These are phyloP conservation scores for Suillus luteus DNA, from an alignment of 768 basidiomycete genomes.

Conservation along the genomic window DNA sequence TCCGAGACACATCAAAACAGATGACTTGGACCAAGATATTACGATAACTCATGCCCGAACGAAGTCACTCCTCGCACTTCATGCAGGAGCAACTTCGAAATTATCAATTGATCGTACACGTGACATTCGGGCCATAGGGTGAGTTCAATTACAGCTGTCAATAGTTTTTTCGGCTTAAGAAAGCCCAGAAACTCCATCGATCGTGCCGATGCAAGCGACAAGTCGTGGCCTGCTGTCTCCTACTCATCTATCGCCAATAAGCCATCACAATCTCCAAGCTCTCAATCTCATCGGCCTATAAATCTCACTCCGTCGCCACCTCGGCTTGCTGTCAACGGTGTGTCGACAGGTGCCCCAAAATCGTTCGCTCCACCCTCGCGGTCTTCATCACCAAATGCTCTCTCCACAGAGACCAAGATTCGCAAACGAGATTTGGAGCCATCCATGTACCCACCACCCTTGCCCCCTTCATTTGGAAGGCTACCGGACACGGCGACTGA, in stretches of 20 bases:
- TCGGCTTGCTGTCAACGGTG: constrained; percentile 65
- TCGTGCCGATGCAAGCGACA: constrained; percentile 19
- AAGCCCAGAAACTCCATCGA: neutral
- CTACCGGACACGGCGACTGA: constrained; percentile 32
- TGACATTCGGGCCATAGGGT: neutral
- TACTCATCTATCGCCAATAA: constrained; percentile 36
- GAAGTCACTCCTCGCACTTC: constrained; percentile 12
- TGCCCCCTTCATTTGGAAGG: constrained; percentile 31
- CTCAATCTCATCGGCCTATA: constrained; percentile 15
- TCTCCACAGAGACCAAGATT: constrained; percentile 48
- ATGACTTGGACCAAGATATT: constrained; percentile 23
- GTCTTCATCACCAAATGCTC: constrained; percentile 19
- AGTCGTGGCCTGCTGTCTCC: constrained; percentile 48
- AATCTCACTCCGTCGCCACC: constrained; percentile 55
- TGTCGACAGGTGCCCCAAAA: constrained; percentile 61
- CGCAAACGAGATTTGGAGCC: constrained; percentile 57
- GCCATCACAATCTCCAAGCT: constrained; percentile 19
- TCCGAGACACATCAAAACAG: constrained; percentile 43
- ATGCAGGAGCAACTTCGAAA: constrained; percentile 8
- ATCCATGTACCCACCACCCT: constrained; percentile 45
- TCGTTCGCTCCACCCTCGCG: constrained; percentile 37
- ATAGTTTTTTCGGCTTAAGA: neutral
- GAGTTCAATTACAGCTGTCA: neutral
- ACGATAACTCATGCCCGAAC: constrained; percentile 24
- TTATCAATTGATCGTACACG: neutral